Base-by-base conservation (phyloP, 1,139 yeast genomes). In the Blastobotrys illinoisensis region DNA sequence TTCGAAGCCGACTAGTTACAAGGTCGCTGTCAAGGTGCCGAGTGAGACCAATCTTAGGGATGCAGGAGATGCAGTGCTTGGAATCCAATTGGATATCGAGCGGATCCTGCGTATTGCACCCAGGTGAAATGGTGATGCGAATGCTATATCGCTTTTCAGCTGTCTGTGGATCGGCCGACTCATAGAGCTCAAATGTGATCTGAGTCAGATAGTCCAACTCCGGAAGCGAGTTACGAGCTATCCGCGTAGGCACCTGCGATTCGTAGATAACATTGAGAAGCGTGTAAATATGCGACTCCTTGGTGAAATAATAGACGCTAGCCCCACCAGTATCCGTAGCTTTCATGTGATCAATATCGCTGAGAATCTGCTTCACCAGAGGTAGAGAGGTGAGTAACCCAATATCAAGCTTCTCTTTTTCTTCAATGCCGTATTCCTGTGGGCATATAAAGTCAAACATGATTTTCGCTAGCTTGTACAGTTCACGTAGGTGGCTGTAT, bases 71-170 rank as follows among this genome's bases (percentile, higher is more conserved):
- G 72, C 95, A 93, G 71, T 95, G 99, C 69, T 90, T 93, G 51
- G 90, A 95, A 71, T 95, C 99, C 49, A 95, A 77, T 71, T 93
- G 97, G 48, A 95, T 96, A 72, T 95, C 99, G 60, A 95, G 77
- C 16, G 99, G 99, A 71, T 93, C 96, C 66, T 90, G 96, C 0
- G 98, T 90, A 71, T 95, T 97, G 71, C 99, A 95, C 36, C 99
- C 99, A 0, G 99, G 98, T 1, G 97, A 88, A 62, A 95, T 78
- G 16, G 95, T 85, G 58, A 95, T 78, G 64, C 98, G 80, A 52
- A 95, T 85, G 1, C 96, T 85, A 68, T 90, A 96, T 63, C 87
- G 86, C 73, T 90, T 90, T 49, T 82, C 85, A 7, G 83, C 82
- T 9, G 78, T 72, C 47, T 81, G 78, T 26, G 80, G 83, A 46